Conservation (phyloP, 129 eudicot species). For the Kitagawia praeruptora region DNA sequence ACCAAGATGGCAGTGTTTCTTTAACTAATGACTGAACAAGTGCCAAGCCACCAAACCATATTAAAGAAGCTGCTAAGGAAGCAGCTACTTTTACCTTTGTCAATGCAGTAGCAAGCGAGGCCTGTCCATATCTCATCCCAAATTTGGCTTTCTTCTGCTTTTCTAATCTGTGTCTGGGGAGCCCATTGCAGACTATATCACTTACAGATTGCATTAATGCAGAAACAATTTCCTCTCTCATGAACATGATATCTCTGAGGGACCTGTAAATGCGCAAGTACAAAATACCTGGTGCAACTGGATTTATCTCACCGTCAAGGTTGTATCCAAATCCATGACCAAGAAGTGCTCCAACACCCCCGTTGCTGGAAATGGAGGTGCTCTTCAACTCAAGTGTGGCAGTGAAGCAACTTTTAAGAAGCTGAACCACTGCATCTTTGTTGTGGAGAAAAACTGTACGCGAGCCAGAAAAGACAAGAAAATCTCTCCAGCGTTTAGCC, state of each 20-base stretch:
- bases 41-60: slow-evolving; percentile 71
- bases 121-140: slow-evolving; percentile 51
- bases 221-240: slow-evolving; percentile 68
- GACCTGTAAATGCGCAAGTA: slow-evolving; percentile 70
- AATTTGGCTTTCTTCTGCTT: slow-evolving; percentile 37
- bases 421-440: slow-evolving; percentile 78
- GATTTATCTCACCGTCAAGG: slow-evolving; percentile 58
- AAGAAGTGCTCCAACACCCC: slow-evolving; percentile 85
- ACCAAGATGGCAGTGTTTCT: slow-evolving; percentile 96
- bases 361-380: slow-evolving; percentile 43
- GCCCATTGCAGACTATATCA: slow-evolving; percentile 48
- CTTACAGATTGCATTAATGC: slow-evolving; percentile 60
- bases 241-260: slow-evolving; percentile 63
- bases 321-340: slow-evolving; percentile 91
- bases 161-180: slow-evolving; percentile 15
- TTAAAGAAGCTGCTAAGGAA: slow-evolving; percentile 71
- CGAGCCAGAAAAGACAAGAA: slow-evolving; percentile 81
- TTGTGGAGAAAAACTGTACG: slow-evolving; percentile 92
- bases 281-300: slow-evolving; percentile 91
- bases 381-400: slow-evolving; percentile 61
- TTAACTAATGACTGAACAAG: slow-evolving; percentile 62
- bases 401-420: slow-evolving; percentile 79
- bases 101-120: slow-evolving; percentile 64
- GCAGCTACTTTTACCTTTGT: slow-evolving; percentile 86
- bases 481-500: slow-evolving; percentile 95